Conservation (phyloP, 225 moss, liverwort and hornwort species). For the Takakia lepidozioides region DNA sequence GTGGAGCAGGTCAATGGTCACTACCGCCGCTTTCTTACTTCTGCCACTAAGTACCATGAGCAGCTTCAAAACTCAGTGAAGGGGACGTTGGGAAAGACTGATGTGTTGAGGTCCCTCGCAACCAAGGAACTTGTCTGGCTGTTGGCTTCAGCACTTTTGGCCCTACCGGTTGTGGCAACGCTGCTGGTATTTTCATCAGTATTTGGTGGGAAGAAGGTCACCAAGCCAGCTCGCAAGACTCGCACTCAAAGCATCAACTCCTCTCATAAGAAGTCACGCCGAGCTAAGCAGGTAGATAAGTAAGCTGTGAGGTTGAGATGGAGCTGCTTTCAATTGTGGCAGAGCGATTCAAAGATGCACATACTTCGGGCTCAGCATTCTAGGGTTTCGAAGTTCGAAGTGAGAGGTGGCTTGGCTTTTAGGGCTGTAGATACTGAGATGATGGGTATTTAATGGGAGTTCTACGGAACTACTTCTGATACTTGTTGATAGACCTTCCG, state of each 20-base stretch:
- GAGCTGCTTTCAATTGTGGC: no score
- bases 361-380: no score
- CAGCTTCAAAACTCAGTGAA: constrained; percentile 68
- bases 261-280: constrained; percentile 25
- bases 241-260: constrained; percentile 12
- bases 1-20: constrained; percentile 61
- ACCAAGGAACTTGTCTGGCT: constrained; percentile 78
- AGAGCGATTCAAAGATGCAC: no score
- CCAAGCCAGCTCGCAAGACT: constrained; percentile 15
- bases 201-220: constrained; percentile 48
- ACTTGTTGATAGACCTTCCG: no score
- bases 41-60: constrained; percentile 59
- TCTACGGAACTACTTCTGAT: no score
- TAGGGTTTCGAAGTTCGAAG: no score
- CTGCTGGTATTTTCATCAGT: constrained; percentile 52
- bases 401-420: no score
- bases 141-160: constrained; percentile 63
- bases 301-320: no score
- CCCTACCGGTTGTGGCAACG: constrained; percentile 53
- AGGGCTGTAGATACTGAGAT: no score
- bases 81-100: constrained; percentile 45
- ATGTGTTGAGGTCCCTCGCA: constrained; percentile 40
- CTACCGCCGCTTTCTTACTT: constrained; percentile 48
- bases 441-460: no score
- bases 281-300: constrained; percentile 9